These are phyloP conservation scores for Sporothrix mexicana DNA, from an alignment of 2,329 filamentous ascomycete species.

Conservation along the genomic window DNA sequence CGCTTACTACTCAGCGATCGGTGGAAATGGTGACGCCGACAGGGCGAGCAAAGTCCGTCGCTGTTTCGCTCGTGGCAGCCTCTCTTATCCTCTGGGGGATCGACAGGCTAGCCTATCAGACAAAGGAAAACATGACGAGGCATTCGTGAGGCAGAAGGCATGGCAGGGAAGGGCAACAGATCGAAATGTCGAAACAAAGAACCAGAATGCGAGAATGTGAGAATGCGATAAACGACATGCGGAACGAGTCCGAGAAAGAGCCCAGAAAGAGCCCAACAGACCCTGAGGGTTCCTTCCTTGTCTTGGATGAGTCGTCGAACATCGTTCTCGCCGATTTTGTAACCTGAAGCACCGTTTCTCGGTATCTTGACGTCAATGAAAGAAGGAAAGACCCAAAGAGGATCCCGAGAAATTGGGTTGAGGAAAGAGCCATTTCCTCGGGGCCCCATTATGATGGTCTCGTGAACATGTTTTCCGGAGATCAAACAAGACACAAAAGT, in stretches of 20 bases:
- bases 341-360: not conserved
- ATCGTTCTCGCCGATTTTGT: not conserved
- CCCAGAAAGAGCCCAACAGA: not conserved
- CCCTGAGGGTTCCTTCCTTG: not conserved
- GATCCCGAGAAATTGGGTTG: too few relatives aligned
- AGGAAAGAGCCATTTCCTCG: not conserved
- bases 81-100: not conserved
- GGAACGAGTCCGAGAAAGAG: not conserved
- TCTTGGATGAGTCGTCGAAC: not conserved
- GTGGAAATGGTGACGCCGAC: constrained; percentile 19
- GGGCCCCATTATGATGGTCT: not conserved
- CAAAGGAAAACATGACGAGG: constrained; percentile 4
- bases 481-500: not conserved
- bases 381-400: too few relatives aligned
- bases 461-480: constrained; percentile 3
- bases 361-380: not conserved
- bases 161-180: not conserved
- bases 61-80: not conserved
- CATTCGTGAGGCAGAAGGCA: not conserved
- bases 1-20: constrained; percentile 16
- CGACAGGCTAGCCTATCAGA: not conserved
- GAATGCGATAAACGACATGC: not conserved
- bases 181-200: not conserved
- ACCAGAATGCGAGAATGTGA: constrained; percentile 3
- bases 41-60: not conserved